A percentile compares a stretch with the other conserved stretches of the same genome.
These are phyloP conservation scores for Scutellaria galericulata DNA, from an alignment of 257 asterid genomes.

Conservation along the genomic window DNA sequence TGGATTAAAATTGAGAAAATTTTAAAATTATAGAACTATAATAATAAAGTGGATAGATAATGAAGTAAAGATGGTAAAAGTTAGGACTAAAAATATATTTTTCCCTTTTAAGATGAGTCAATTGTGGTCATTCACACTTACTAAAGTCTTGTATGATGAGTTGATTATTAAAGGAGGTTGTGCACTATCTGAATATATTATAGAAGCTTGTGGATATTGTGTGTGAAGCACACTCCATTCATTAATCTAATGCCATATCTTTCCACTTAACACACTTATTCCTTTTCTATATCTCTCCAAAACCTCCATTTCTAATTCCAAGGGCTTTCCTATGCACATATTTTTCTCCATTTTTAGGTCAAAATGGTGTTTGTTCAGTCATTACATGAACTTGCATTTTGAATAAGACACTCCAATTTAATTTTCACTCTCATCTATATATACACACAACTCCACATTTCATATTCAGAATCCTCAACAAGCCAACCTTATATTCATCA, in stretches of 20 bases:
- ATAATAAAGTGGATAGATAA: no score
- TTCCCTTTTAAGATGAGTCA: no score
- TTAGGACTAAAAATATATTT: no score
- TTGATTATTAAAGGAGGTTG: background rate
- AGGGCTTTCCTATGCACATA: conserved; percentile 41
- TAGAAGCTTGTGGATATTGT: conserved; percentile 41
- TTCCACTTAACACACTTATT: conserved; percentile 45
- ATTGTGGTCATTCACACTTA: no score
- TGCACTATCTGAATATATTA: conserved; percentile 34
- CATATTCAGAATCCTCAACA: conserved; percentile 30
- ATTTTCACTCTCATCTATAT: conserved; percentile 40
- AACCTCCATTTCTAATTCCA: conserved; percentile 26
- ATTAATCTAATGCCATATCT: conserved; percentile 37
- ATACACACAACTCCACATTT: conserved; percentile 14
- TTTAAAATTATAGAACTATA: no score
- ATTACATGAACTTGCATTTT: background rate
- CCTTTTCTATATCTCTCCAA: conserved; percentile 5
- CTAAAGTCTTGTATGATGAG: no score
- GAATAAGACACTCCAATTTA: background rate
- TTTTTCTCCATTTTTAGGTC: background rate
- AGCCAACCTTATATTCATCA: background rate
- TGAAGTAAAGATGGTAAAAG: no score
- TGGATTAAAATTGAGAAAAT: no score
- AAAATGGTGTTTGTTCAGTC: background rate
- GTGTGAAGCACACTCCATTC: conserved; percentile 59